Conservation (phyloP, 2,329 filamentous ascomycete genomes). For the Colletotrichum abscissum region DNA sequence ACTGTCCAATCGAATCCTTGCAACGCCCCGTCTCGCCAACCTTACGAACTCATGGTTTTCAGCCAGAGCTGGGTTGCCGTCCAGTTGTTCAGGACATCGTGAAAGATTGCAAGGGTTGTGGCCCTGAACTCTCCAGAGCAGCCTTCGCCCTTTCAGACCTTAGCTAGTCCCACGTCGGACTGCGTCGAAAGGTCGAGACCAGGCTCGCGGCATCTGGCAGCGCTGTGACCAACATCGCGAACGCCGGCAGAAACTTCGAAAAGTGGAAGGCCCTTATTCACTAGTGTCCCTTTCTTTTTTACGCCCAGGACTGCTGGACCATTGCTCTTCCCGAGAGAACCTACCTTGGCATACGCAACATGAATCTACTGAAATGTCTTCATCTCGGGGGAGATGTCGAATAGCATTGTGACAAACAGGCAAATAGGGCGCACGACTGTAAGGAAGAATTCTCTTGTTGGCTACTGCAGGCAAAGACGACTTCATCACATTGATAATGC, state of each 20-base stretch:
- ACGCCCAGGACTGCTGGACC: background rate
- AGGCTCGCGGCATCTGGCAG: conserved; percentile 1
- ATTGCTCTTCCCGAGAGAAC: background rate
- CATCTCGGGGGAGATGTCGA: background rate
- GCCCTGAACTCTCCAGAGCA: background rate
- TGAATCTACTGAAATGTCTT: background rate
- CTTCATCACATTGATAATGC: background rate
- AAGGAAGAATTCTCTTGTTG: background rate
- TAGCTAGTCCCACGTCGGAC: background rate
- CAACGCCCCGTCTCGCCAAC: background rate
- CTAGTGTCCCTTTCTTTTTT: background rate
- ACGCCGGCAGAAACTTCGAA: background rate
- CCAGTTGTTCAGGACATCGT: background rate
- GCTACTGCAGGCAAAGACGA: background rate
- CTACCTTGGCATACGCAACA: background rate
- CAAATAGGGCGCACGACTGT: background rate
- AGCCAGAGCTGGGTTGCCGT: background rate
- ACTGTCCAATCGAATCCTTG: background rate
- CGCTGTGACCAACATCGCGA: background rate
- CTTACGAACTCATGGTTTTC: background rate
- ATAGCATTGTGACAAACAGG: background rate
- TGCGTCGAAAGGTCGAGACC: background rate
- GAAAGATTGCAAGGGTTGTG: conserved; percentile 1
- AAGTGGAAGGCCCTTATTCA: background rate
- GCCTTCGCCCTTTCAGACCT: background rate